Evolutionary conservation across 2,329 filamentous ascomycete genomes (phyloP).

Genomic region (Diaporthe ilicicola): DNA sequence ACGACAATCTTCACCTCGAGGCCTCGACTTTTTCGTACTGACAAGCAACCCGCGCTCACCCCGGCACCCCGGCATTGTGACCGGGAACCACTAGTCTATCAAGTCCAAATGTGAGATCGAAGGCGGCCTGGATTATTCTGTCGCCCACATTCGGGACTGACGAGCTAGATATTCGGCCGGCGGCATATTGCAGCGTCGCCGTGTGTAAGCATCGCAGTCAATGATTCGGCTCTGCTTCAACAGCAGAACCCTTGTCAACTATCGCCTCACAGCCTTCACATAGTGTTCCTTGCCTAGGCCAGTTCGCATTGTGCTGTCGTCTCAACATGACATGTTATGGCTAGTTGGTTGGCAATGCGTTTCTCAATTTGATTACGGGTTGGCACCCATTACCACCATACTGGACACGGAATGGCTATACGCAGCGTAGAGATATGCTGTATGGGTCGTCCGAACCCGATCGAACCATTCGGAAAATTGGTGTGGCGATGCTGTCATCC

Average conservation of each 20-base stretch:
- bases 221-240: not conserved
- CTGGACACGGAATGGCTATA: not conserved
- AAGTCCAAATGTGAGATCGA: not conserved
- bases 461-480: not conserved
- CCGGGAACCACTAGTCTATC: not conserved
- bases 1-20: conserved; percentile 16
- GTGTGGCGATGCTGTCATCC: not conserved
- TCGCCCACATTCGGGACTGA: not conserved
- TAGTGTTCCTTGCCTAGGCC: not conserved
- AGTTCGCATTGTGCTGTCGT: conserved; percentile 1
- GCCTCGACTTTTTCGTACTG: not conserved
- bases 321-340: not conserved
- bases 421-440: not conserved
- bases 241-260: not conserved
- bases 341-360: not conserved
- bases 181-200: not conserved
- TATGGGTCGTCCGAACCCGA: not conserved
- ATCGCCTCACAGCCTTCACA: not conserved
- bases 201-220: not conserved
- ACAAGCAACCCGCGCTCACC: not conserved
- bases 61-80: not conserved
- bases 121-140: conserved; percentile 6
- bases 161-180: not conserved
- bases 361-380: not conserved
- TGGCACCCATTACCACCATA: conserved; percentile 1